A percentile compares a stretch with the other conserved stretches of the same genome.
These are phyloP conservation scores for Eragrostis curvula DNA, from an alignment of 176 grass and related monocot genomes.

Conservation along the genomic window DNA sequence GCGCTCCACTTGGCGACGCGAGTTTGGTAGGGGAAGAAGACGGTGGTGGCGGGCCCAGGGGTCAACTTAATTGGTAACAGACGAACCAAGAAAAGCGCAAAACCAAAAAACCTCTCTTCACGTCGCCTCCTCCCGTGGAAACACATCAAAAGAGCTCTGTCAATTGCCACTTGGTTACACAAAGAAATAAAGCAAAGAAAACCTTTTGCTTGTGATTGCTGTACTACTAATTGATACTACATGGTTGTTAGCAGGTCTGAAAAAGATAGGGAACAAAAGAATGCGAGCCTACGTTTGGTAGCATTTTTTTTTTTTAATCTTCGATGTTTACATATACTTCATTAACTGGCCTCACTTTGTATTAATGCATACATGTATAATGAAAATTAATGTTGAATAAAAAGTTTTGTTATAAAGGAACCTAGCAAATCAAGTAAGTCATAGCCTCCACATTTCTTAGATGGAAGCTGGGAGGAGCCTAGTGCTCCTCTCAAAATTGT, in stretches of 20 bases:
- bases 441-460: no score
- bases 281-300: not conserved
- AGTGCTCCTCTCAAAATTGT: no score
- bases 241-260: not conserved
- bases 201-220: not conserved
- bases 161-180: not conserved
- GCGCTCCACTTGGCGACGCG: slow-evolving; percentile 4
- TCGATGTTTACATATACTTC: no score
- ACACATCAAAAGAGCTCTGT: not conserved
- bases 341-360: no score
- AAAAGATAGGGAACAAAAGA: not conserved
- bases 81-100: not conserved
- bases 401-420: no score
- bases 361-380: no score
- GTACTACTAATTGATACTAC: not conserved
- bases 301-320: not conserved
- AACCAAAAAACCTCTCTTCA: not conserved
- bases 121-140: slow-evolving; percentile 21
- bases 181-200: not conserved
- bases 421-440: no score
- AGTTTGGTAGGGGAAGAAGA: slow-evolving; percentile 23
- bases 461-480: no score
- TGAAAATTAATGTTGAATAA: no score
- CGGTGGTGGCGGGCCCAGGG: slow-evolving; percentile 16
- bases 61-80: slow-evolving; percentile 19